Conservation (phyloP, 768 basidiomycete genomes). For the Suillus occidentalis region DNA sequence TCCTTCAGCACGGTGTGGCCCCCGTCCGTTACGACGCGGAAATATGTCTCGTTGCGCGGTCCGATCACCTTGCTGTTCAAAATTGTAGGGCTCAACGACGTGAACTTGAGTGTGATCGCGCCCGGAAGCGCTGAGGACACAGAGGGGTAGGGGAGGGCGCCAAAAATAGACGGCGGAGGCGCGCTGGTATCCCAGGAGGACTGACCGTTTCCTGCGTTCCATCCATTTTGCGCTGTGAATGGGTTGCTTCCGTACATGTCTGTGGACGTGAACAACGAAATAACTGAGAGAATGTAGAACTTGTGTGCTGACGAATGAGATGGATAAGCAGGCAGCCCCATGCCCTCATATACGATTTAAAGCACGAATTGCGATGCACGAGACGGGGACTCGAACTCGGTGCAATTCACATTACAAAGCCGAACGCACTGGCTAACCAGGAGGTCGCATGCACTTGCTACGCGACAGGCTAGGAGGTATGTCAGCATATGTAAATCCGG, state of each 20-base stretch:
- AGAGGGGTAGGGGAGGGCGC: conserved; percentile 58
- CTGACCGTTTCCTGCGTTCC: conserved; percentile 16
- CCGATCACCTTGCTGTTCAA: conserved; percentile 57
- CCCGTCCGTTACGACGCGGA: conserved; percentile 50
- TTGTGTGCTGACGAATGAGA: background rate
- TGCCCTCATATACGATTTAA: conserved; percentile 7
- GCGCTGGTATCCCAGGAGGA: conserved; percentile 13
- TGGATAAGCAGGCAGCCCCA: background rate
- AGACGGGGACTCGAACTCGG: background rate
- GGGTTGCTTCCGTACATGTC: conserved; percentile 29
- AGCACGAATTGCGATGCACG: background rate
- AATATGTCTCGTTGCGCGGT: conserved; percentile 47
- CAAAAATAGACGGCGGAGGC: conserved; percentile 55
- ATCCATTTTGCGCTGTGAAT: conserved; percentile 27
- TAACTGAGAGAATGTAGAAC: background rate
- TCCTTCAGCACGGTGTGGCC: conserved; percentile 57
- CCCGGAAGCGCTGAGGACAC: conserved; percentile 33
- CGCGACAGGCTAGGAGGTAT: no score
- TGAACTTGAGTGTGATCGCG: conserved; percentile 48
- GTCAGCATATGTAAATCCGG: background rate
- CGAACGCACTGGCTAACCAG: background rate
- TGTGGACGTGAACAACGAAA: background rate
- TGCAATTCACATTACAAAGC: background rate
- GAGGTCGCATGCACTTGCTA: background rate
- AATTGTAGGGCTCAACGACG: conserved; percentile 48